These are phyloP conservation scores for Fraxinus baroniana DNA, from an alignment of 305 asterid species.

Conservation along the genomic window DNA sequence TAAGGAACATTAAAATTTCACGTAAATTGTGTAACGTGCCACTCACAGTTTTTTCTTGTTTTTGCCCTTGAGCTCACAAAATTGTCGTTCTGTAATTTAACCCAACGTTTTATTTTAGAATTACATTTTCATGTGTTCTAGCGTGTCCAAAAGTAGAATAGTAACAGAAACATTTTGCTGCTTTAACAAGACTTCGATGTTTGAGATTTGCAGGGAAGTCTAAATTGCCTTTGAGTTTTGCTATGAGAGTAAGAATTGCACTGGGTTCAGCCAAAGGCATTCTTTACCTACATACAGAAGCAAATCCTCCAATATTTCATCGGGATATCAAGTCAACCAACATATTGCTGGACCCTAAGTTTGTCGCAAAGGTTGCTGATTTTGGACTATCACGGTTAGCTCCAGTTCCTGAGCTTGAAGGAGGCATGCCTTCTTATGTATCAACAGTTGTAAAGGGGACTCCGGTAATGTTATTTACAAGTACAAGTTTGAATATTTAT, in stretches of 20 bases:
- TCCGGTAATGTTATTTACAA: constrained; percentile 60
- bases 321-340: constrained; percentile 94
- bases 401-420: constrained; percentile 76
- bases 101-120: not conserved
- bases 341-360: constrained; percentile 72
- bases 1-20: not conserved
- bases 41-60: not conserved
- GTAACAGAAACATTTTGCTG: not conserved
- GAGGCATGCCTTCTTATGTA: constrained; percentile 65
- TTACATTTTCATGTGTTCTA: constrained; percentile 7
- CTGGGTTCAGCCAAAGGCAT: constrained; percentile 87
- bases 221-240: constrained; percentile 56
- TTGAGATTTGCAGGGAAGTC: constrained; percentile 50
- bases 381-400: constrained; percentile 95
- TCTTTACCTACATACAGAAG: constrained; percentile 94
- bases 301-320: constrained; percentile 97
- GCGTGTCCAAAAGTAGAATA: not conserved
- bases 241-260: constrained; percentile 72
- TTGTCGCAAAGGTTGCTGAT: constrained; percentile 86
- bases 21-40: not conserved
- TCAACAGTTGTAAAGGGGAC: constrained; percentile 96
- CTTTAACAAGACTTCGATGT: not conserved
- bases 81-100: not conserved
- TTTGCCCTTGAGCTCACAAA: not conserved
- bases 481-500: not conserved